Evolutionary conservation across 2,329 filamentous ascomycete genomes (phyloP).

Genomic region (Biscogniauxia marginata): DNA sequence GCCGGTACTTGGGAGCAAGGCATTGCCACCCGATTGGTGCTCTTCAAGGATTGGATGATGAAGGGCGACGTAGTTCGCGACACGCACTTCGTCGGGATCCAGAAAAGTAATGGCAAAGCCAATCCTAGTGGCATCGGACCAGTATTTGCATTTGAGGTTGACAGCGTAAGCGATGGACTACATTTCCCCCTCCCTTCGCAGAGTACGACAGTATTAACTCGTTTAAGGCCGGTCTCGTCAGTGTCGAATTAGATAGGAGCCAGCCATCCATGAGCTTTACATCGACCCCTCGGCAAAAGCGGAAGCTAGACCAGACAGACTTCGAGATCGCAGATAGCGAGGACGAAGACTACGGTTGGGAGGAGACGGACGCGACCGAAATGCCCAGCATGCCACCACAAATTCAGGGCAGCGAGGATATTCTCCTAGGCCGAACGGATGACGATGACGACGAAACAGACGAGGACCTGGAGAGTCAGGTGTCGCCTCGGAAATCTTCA

Average conservation of each 20-base stretch:
- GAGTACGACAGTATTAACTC: slow-evolving; percentile 13
- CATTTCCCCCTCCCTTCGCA: not conserved
- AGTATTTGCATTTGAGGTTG: slow-evolving; percentile 50
- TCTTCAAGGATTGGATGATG: slow-evolving; percentile 77
- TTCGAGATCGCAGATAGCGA: slow-evolving; percentile 62
- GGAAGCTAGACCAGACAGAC: slow-evolving; percentile 61
- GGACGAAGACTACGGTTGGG: slow-evolving; percentile 72
- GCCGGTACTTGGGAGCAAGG: slow-evolving; percentile 78
- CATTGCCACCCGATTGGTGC: slow-evolving; percentile 68
- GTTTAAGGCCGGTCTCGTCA: slow-evolving; percentile 43
- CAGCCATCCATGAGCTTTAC: slow-evolving; percentile 34
- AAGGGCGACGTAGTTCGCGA: slow-evolving; percentile 44
- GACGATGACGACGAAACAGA: slow-evolving; percentile 40
- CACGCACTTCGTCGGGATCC: slow-evolving; percentile 60
- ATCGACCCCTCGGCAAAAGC: slow-evolving; percentile 51
- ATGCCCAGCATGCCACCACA: slow-evolving; percentile 61
- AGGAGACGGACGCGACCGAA: slow-evolving; percentile 62
- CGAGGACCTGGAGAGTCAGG: slow-evolving; percentile 23
- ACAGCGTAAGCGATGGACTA: slow-evolving; percentile 37
- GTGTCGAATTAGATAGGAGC: slow-evolving; percentile 41
- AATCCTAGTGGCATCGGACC: slow-evolving; percentile 40
- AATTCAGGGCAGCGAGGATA: slow-evolving; percentile 66
- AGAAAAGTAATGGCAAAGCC: slow-evolving; percentile 60
- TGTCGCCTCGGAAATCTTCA: slow-evolving; percentile 6
- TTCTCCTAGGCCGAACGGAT: slow-evolving; percentile 50